A percentile compares a stretch with the other conserved stretches of the same genome.
Conservation (phyloP, 495 filamentous ascomycete genomes). For the Talaromyces trachyspermus region DNA sequence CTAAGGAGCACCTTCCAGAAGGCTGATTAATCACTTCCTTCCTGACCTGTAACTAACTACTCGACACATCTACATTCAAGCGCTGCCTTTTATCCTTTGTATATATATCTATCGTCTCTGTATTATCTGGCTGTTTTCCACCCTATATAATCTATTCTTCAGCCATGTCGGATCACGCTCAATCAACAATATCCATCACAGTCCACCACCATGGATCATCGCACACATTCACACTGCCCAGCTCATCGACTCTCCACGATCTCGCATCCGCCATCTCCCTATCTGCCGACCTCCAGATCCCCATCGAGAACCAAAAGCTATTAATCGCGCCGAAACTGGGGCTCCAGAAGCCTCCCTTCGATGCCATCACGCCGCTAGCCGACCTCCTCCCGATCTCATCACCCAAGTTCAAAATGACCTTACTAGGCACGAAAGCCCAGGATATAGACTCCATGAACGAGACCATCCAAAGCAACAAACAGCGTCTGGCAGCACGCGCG, state of each 20-base stretch:
- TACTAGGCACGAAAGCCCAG: conserved; percentile 29
- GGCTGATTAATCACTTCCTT: too few species aligned
- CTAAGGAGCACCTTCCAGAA: too few species aligned
- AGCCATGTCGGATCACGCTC: not conserved
- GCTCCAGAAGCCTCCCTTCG: conserved; percentile 60
- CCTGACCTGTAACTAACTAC: too few species aligned
- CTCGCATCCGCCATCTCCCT: conserved; percentile 49
- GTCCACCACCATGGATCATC: conserved; percentile 60
- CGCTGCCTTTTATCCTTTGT: too few species aligned
- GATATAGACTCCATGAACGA: conserved; percentile 34
- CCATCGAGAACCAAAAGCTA: conserved; percentile 64
- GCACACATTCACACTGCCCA: conserved; percentile 58
- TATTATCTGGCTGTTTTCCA: not conserved
- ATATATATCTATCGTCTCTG: too few species aligned
- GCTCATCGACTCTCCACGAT: conserved; percentile 66
- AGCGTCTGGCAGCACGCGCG: conserved; percentile 30
- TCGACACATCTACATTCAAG: too few species aligned
- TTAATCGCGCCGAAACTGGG: conserved; percentile 64
- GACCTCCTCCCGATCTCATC: conserved; percentile 40
- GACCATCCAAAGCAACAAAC: conserved; percentile 29
- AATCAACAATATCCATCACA: conserved; percentile 35
- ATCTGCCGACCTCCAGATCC: conserved; percentile 47
- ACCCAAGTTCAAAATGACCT: conserved; percentile 36
- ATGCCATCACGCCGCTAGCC: conserved; percentile 18
- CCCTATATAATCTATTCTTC: not conserved